Evolutionary conservation across 331 rosid genomes (phyloP).

Genomic region (Quercus lobata): DNA sequence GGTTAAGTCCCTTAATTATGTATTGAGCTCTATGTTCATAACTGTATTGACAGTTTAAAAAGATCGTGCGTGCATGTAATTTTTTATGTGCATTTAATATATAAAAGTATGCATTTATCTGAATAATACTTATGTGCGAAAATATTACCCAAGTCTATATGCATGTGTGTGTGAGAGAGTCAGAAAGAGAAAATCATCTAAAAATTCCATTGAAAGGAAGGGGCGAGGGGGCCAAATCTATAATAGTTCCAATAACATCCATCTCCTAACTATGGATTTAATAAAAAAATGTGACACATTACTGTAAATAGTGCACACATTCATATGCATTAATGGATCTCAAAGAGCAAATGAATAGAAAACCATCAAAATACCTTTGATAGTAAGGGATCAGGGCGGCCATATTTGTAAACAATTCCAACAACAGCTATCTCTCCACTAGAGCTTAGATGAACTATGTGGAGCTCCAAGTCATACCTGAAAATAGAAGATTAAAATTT

Average conservation of each 20-base stretch:
- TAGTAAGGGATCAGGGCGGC: constrained; percentile 57
- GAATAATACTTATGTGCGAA: too few species aligned
- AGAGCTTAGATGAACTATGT: constrained; percentile 43
- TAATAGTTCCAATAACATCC: not conserved
- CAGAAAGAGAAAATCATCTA: too few species aligned
- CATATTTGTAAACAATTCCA: constrained; percentile 57
- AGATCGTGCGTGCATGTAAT: too few species aligned
- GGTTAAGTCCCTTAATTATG: too few species aligned
- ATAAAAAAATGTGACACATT: not conserved
- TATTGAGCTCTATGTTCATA: too few species aligned
- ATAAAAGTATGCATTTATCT: too few species aligned
- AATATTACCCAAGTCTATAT: too few species aligned
- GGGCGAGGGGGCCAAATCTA: not conserved
- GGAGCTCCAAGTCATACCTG: constrained; percentile 72
- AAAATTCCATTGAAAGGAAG: too few species aligned
- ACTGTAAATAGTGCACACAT: not conserved
- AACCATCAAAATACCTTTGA: constrained; percentile 39
- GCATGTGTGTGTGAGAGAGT: too few species aligned
- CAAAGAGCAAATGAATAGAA: not conserved
- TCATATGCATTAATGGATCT: not conserved
- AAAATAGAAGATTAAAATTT: not conserved
- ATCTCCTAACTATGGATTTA: too few species aligned
- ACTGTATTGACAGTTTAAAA: too few species aligned
- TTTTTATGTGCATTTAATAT: too few species aligned
- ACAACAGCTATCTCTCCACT: constrained; percentile 47